Conservation (phyloP, 768 basidiomycete species). For the Suillus ampliporus region DNA sequence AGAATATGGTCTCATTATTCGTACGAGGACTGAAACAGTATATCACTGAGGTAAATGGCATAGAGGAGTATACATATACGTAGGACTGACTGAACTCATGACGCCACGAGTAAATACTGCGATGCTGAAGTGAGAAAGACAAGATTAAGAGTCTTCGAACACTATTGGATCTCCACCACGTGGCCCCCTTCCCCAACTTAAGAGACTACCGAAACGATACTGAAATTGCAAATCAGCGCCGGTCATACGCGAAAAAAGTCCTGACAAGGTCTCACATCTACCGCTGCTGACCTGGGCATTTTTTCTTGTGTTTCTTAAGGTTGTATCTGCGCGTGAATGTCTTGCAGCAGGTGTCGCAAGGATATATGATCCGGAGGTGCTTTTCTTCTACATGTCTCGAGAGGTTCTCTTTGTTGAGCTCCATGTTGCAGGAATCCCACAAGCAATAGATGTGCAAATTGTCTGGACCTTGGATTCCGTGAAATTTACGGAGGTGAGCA, state of each 20-base stretch:
- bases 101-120: no score
- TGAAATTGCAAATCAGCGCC: background rate
- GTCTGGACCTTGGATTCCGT: constrained; percentile 26
- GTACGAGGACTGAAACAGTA: no score
- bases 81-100: no score
- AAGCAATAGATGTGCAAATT: constrained; percentile 11
- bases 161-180: background rate
- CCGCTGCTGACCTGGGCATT: constrained; percentile 9
- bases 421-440: constrained; percentile 24
- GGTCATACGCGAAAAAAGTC: background rate
- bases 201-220: background rate
- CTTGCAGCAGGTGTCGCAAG: constrained; percentile 23
- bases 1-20: no score
- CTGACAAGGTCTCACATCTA: background rate
- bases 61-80: background rate
- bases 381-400: constrained; percentile 29
- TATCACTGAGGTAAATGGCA: no score
- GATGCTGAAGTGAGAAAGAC: background rate
- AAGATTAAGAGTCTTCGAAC: background rate
- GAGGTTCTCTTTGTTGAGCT: constrained; percentile 33
- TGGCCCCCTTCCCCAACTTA: background rate
- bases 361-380: constrained; percentile 29
- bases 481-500: constrained; percentile 28
- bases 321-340: constrained; percentile 27
- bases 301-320: constrained; percentile 22